phyloP scores from a whole-genome alignment of 2,329 filamentous ascomycete genomes.

The Mycosphaerella sp. region DNA sequence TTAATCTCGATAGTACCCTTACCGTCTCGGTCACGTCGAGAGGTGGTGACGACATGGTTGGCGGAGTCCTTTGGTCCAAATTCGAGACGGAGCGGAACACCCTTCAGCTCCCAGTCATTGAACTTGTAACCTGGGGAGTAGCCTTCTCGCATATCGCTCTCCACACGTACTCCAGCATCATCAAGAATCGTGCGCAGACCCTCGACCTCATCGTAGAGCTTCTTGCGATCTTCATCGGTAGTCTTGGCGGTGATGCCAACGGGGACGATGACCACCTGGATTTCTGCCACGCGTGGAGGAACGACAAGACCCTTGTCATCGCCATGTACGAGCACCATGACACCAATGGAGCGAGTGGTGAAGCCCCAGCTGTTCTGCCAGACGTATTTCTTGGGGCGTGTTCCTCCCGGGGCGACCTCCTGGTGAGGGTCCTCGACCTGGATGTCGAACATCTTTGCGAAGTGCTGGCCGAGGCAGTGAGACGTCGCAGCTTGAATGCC shows the following conservation, averaged over 20 bases:
- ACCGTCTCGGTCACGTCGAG: conserved; percentile 76
- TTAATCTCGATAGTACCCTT: conserved; percentile 74
- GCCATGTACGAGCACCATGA: conserved; percentile 98
- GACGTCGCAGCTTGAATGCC: conserved; percentile 96
- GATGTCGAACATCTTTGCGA: conserved; percentile 99
- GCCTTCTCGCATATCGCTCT: conserved; percentile 78
- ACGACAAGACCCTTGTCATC: conserved; percentile 94
- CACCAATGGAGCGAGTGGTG: conserved; percentile 92
- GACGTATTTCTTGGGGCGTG: conserved; percentile 74
- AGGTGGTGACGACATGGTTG: conserved; percentile 74
- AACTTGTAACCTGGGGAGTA: conserved; percentile 97
- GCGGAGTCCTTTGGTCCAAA: conserved; percentile 93
- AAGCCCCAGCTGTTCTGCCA: conserved; percentile 99
- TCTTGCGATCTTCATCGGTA: conserved; percentile 67
- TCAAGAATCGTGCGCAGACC: conserved; percentile 63
- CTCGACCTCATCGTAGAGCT: conserved; percentile 69
- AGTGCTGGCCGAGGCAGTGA: conserved; percentile 93
- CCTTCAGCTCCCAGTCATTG: conserved; percentile 97
- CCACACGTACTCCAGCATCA: conserved; percentile 67
- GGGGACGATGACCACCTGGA: conserved; percentile 80
- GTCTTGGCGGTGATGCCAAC: conserved; percentile 90
- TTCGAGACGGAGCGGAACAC: conserved; percentile 87
- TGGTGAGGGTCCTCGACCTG: conserved; percentile 83
- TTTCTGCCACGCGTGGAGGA: conserved; percentile 80
- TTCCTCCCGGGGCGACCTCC: conserved; percentile 56